Evolutionary conservation across 2,329 filamentous ascomycete species (phyloP), one percentile per base, ranked within the genome.

Genomic region (Sporothrix brunneoviolacea): DNA sequence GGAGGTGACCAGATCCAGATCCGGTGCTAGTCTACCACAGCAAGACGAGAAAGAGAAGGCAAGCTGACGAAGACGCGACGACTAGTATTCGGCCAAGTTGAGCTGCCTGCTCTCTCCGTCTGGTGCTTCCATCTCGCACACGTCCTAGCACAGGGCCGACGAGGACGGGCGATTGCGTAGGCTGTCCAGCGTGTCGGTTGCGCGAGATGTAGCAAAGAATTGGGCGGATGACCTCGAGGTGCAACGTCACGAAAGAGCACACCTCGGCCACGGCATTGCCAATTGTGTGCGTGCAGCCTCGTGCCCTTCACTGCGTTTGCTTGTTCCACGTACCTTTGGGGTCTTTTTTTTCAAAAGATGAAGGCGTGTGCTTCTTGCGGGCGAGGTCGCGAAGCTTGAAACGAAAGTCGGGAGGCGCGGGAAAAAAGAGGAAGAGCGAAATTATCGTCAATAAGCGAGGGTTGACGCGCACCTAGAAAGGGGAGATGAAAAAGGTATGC

Each of bases 381-480:
- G 12, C 18, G 38, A 43, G 22, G 24, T 50, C 32, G 39, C 33
- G 21, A 50, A 33, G 40, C n/a, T 36, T 44, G 33, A 33, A 39
- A 50, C 40, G 35, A 42, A 50, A 21, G 48, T 42, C 32, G 48
- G 24, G 40, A 44, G 39, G 46, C 28, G 35, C 27, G 24, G 36
- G 18, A 44, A 22, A 37, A 30, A 22, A 16, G 28, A 22, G 48
- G 28, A 9, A 41, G 30, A 35, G 13, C 15, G 32, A 28, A 33
- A 41, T 19, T 48, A 36, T 45, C 22, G 24, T n/a, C n/a, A 45
- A 45, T 52, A 51, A 56, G 51, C 52, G 54, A 56, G 52, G 42
- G 50, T 48, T 39, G 52, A 53, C 50, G 50, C 42, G 54, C 44
- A 53, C 43, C 48, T 35, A 8, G n/a, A n/a, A n/a, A n/a, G 30